Evolutionary conservation across 2,329 filamentous ascomycete species (phyloP).

Genomic region (Ophiostoma angusticollis): DNA sequence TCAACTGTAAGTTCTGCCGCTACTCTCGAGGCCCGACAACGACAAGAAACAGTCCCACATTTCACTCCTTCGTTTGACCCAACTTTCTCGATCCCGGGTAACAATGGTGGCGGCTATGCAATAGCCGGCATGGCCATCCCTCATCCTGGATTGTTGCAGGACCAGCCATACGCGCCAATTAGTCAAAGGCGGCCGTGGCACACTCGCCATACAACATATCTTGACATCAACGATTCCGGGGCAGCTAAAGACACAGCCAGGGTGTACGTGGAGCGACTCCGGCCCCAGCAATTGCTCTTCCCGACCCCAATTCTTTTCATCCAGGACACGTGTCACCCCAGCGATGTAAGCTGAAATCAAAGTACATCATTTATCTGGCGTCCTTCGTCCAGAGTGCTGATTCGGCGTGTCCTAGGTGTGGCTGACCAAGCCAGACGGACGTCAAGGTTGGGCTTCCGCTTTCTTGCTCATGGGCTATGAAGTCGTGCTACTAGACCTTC

Average conservation of each 20-base stretch:
- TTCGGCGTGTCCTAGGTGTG: conserved; percentile 26
- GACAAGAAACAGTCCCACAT: too few species aligned
- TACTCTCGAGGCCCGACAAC: too few species aligned
- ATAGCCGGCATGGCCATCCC: too few species aligned
- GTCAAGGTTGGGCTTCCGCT: conserved; percentile 31
- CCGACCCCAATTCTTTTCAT: conserved; percentile 21
- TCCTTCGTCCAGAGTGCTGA: too few species aligned
- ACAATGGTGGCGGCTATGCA: too few species aligned
- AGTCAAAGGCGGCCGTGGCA: not conserved
- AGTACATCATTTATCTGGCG: too few species aligned
- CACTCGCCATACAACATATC: not conserved
- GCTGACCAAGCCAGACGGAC: conserved; percentile 33
- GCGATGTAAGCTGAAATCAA: conserved; percentile 16
- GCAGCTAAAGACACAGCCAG: not conserved
- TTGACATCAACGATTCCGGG: not conserved
- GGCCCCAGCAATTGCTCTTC: not conserved
- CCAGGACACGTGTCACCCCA: conserved; percentile 25
- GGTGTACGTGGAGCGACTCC: conserved; percentile 4
- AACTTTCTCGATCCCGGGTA: too few species aligned
- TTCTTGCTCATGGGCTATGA: conserved; percentile 29
- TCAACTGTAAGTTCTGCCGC: too few species aligned
- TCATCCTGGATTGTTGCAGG: not conserved
- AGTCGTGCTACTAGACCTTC: conserved; percentile 32
- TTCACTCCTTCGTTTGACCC: too few species aligned
- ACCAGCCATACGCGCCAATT: not conserved